Conservation (phyloP, 2,329 filamentous ascomycete genomes). For the Penicillium psychrosexuale region DNA sequence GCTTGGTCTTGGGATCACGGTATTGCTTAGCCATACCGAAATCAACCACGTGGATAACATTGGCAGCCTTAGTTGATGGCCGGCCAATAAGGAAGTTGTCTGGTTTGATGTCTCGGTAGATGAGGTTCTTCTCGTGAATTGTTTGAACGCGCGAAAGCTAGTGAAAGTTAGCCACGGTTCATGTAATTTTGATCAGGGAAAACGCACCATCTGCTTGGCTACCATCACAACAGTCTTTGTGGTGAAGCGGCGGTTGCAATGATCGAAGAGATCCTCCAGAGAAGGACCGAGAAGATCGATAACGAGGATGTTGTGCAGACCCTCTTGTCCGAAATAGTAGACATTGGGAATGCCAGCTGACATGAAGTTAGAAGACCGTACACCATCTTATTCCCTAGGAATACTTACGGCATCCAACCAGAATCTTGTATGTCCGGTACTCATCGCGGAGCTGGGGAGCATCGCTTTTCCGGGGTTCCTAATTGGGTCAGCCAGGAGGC, state of each 20-base stretch:
- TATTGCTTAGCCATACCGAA: constrained; percentile 99
- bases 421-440: constrained; percentile 98
- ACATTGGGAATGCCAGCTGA: constrained; percentile 97
- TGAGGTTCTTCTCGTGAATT: constrained; percentile 98
- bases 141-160: constrained; percentile 85
- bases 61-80: constrained; percentile 87
- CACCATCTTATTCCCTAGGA: neutral
- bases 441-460: constrained; percentile 96
- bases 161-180: neutral
- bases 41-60: constrained; percentile 97
- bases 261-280: constrained; percentile 94
- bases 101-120: constrained; percentile 98
- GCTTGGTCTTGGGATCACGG: constrained; percentile 96
- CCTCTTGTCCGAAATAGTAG: constrained; percentile 98
- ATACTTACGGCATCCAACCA: constrained; percentile 94
- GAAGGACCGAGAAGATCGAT: constrained; percentile 95
- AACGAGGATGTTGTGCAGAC: constrained; percentile 96
- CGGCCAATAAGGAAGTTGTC: constrained; percentile 98
- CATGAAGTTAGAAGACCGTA: constrained; percentile 33
- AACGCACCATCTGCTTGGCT: constrained; percentile 88
- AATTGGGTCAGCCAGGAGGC: constrained; percentile 23
- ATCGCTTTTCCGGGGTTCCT: constrained; percentile 98
- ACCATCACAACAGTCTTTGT: constrained; percentile 99
- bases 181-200: neutral
- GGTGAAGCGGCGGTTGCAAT: constrained; percentile 90